Evolutionary conservation across 129 eudicot genomes (phyloP), one percentile per base, ranked within the genome.

Genomic region (Tagetes patula): DNA sequence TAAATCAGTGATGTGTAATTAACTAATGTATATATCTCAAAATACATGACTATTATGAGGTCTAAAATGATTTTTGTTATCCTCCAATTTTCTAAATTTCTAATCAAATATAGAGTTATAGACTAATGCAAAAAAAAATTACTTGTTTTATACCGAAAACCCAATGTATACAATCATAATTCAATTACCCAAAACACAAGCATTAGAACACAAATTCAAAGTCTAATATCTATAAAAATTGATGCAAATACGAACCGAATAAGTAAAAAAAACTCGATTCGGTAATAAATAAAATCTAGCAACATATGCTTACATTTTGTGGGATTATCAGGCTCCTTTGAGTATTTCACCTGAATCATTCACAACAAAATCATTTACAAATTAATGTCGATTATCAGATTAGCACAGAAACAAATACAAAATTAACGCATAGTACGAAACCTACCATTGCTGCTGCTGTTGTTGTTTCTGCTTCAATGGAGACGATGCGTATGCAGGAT

Each of bases 301-400:
- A 11, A 3, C 3, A 36, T 0, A 0, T 32, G 6, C 84, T 62
- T 77, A 84, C 88, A 83, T 53, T 83, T 83, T 36, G 86, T 83
- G 12, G 78, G 75, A 48, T 83, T 83, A 12, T 70, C 83, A 47
- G 88, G 85, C 76, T 84, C 88, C 49, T 66, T 76, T 9, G 88
- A 84, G 59, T 84, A 84, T 79, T 84, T 84, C 65, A 84, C 88
- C 88, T 84, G 73, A 43, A 76, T 61, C 12, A 43, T 5, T 4
- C 4, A 56, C 38, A 60, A 31, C 20, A 52, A 39, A 66, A 50
- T 65, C 38, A 66, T 0, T n/a, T 40, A 71, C 40, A 54, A 2
- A 3, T 39, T 20, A 33, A 7, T 12, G 31, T 1, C 2, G 38
- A 27, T 71, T 9, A 34, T 3, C 72, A 14, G 2, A 43, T 67